phyloP scores from a whole-genome alignment of 768 basidiomycete species.

The Filobasidium floriforme region DNA sequence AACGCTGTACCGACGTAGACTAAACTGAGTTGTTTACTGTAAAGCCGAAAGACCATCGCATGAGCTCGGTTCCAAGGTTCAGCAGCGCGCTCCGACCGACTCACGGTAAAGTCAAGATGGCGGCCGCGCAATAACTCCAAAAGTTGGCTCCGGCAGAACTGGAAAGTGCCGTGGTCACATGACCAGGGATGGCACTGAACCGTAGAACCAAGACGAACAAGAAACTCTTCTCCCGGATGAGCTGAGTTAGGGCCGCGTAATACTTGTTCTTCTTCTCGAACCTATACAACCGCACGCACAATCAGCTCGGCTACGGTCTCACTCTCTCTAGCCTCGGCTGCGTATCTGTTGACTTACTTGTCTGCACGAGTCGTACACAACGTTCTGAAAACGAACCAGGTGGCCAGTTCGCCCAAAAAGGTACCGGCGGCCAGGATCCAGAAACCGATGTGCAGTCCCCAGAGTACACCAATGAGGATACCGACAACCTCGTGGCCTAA shows the following conservation, averaged over 20 bases:
- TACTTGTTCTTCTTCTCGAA: constrained; percentile 43
- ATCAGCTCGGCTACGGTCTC: not conserved
- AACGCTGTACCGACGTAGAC: constrained; percentile 39
- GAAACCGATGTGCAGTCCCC: constrained; percentile 35
- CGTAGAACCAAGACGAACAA: constrained; percentile 41
- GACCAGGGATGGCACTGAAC: constrained; percentile 41
- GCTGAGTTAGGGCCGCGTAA: constrained; percentile 36
- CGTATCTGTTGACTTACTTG: constrained; percentile 25
- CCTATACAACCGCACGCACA: constrained; percentile 10
- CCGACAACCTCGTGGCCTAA: constrained; percentile 30
- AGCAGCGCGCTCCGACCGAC: not conserved
- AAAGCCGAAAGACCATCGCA: not conserved
- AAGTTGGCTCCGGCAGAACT: constrained; percentile 41
- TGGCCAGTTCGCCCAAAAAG: constrained; percentile 38
- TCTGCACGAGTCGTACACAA: constrained; percentile 37
- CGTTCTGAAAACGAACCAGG: constrained; percentile 41
- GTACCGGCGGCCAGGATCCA: constrained; percentile 40
- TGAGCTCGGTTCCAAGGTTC: not conserved
- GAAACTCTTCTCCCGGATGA: constrained; percentile 42
- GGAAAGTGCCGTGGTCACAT: constrained; percentile 41
- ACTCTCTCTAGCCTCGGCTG: too few relatives aligned
- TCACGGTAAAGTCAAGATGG: constrained; percentile 30
- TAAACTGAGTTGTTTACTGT: constrained; percentile 39
- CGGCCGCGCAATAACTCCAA: constrained; percentile 36
- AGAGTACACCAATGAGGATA: constrained; percentile 37